Evolutionary conservation across 164 flowering plant genomes (phyloP), one percentile per base, ranked within the genome.

Genomic region (Chimonanthus praecox): DNA sequence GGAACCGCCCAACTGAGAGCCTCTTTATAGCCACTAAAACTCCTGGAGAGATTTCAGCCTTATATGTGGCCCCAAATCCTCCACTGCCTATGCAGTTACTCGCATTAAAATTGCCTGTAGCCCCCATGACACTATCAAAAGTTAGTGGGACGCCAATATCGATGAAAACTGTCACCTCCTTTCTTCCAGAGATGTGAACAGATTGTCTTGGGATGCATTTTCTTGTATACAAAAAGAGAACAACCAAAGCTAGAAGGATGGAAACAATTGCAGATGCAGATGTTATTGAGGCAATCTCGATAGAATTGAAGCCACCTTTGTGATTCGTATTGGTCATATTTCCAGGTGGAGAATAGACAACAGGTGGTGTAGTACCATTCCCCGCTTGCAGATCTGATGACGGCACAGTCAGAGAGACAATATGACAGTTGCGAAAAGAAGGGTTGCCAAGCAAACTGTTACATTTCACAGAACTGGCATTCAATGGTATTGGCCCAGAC

Each of bases 31-130:
- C 97, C 66, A 94, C 91, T 43, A 88, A 45, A 46, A 82, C 76
- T 50, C 92, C 90, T 2, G 90, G 87, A 9, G 92, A 80, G 43
- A 94, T 80, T 81, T 92, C 96, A 47, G 98, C 98, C 71, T 89
- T 94, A 84, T 89, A 92, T 2, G 98, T 94, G n/a, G 96, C 94
- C 70, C 98, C 98, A 80, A 94, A 94, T 9, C 98, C 97, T 67
- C 98, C 98, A 83, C 71, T 89, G 3, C 98, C 98, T 43, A 94
- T 94, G 81, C 92, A 89, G 82, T 94, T 94, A 78, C 87, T 83
- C 0, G 94, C 87, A 76, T 86, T 92, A 79, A 92, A 94, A 73
- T 75, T 75, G 6, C 86, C 90, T 6, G 98, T 94, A 68, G 91
- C 97, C 63, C 83, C 81, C 63, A 94, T 92, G 69, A 94, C 94